A percentile compares a stretch with the other conserved stretches of the same genome.
phyloP scores from a whole-genome alignment of 345 rosid genomes.

The Dimocarpus longan region DNA sequence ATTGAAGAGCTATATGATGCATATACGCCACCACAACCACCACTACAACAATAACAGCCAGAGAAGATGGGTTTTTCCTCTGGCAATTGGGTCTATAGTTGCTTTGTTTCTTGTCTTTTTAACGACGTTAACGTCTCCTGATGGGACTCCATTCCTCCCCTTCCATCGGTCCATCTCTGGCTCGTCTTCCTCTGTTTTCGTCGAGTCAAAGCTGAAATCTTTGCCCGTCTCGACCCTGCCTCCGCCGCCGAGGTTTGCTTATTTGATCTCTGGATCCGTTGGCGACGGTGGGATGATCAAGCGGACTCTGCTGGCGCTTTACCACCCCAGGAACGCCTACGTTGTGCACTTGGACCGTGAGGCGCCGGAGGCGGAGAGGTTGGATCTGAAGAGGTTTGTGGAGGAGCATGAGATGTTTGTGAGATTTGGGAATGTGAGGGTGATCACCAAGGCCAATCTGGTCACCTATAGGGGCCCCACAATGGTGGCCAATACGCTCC shows the following conservation, averaged over 20 bases:
- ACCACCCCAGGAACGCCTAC: constrained; percentile 80
- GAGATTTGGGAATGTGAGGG: constrained; percentile 65
- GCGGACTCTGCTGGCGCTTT: constrained; percentile 76
- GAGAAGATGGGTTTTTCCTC: constrained; percentile 73
- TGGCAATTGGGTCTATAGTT: constrained; percentile 63
- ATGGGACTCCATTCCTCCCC: constrained; percentile 57
- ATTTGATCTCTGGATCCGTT: constrained; percentile 83
- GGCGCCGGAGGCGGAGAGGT: constrained; percentile 60
- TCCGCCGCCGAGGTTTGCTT: constrained; percentile 84
- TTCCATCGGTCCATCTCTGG: constrained; percentile 51
- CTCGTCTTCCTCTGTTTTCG: constrained; percentile 56
- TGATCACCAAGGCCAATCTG: constrained; percentile 86
- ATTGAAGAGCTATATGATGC: constrained; percentile 67
- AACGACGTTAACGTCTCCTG: constrained; percentile 56
- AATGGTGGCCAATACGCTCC: constrained; percentile 98
- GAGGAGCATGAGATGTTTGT: constrained; percentile 44
- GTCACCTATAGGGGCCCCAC: constrained; percentile 96
- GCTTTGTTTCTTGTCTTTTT: constrained; percentile 60
- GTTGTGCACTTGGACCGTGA: constrained; percentile 84
- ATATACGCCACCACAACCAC: constrained; percentile 49
- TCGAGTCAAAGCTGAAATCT: constrained; percentile 72
- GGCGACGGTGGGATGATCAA: constrained; percentile 72
- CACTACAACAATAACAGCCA: constrained; percentile 27
- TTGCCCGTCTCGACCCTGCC: constrained; percentile 53
- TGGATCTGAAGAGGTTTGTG: constrained; percentile 72